Conservation (phyloP, 164 flowering plant genomes). For the Piper betle region DNA sequence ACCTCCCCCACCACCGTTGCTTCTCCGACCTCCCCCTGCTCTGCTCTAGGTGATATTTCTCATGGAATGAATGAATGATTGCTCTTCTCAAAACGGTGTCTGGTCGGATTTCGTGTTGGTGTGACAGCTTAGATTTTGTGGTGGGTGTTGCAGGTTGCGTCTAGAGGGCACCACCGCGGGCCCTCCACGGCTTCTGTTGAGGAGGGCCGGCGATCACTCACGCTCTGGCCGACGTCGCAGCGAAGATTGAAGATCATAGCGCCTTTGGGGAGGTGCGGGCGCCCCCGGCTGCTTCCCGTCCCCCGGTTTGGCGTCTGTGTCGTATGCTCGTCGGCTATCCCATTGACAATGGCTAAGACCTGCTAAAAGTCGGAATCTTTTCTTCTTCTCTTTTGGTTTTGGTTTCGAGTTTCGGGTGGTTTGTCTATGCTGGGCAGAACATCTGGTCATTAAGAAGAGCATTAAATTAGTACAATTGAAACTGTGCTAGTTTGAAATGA, state of each 20-base stretch:
- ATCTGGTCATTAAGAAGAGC: background rate
- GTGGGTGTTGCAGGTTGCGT: conserved; percentile 2
- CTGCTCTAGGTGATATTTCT: background rate
- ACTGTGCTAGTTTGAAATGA: conserved; percentile 18
- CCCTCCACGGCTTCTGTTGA: conserved; percentile 22
- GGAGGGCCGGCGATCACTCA: conserved; percentile 24
- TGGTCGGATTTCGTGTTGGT: too few relatives aligned
- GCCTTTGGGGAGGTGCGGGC: conserved; percentile 3
- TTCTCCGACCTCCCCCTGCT: background rate
- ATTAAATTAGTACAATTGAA: background rate
- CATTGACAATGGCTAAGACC: conserved; percentile 62
- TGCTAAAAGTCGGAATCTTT: background rate
- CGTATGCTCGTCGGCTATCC: conserved; percentile 19
- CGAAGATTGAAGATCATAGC: conserved; percentile 8
- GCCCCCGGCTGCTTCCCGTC: background rate
- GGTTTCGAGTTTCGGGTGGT: background rate
- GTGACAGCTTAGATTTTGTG: too few relatives aligned
- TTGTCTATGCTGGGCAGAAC: background rate
- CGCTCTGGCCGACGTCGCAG: conserved; percentile 64
- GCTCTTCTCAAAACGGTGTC: too few relatives aligned
- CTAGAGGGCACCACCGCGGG: conserved; percentile 4
- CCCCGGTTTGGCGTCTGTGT: conserved; percentile 29
- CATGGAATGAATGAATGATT: background rate
- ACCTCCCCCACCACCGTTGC: background rate
- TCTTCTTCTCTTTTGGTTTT: background rate